A percentile compares a stretch with the other conserved stretches of the same genome.
phyloP scores from a whole-genome alignment of 2,329 filamentous ascomycete species.

The Scorias spongiosa region DNA sequence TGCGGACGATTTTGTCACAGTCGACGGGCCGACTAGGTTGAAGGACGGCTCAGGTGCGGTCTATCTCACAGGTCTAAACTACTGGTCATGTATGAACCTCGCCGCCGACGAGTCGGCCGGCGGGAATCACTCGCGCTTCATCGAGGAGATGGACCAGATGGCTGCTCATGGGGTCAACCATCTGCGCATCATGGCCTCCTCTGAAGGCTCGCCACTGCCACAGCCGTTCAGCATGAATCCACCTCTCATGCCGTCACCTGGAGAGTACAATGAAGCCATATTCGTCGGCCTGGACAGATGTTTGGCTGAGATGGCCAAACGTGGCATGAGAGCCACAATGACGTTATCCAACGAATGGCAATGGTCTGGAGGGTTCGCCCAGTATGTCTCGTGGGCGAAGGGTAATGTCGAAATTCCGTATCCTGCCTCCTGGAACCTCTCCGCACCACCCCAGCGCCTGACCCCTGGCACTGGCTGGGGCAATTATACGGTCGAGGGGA shows the following conservation, averaged over 20 bases:
- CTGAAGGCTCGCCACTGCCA: conserved; percentile 23
- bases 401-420: conserved; percentile 21
- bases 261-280: conserved; percentile 24
- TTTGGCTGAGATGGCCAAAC: conserved; percentile 24
- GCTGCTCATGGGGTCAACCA: conserved; percentile 25
- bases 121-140: conserved; percentile 23
- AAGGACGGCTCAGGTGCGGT: conserved; percentile 21
- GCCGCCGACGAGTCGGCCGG: conserved; percentile 21
- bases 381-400: conserved; percentile 24
- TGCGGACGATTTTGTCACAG: conserved; percentile 22
- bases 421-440: conserved; percentile 24
- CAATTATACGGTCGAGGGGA: conserved; percentile 21
- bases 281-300: conserved; percentile 24
- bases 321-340: conserved; percentile 27
- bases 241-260: conserved; percentile 21
- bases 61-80: conserved; percentile 26
- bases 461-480: conserved; percentile 24
- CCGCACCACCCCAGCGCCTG: conserved; percentile 19
- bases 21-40: conserved; percentile 17
- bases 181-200: conserved; percentile 25
- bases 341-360: conserved; percentile 26
- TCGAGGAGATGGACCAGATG: conserved; percentile 26
- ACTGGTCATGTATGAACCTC: conserved; percentile 27
- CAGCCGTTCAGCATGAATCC: conserved; percentile 27
- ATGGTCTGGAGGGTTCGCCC: conserved; percentile 24